Percentiles rank a stretch among this genome's conserved stretches.
Evolutionary conservation across 2,329 filamentous ascomycete genomes (phyloP).

Genomic region (Fonsecaea erecta): DNA sequence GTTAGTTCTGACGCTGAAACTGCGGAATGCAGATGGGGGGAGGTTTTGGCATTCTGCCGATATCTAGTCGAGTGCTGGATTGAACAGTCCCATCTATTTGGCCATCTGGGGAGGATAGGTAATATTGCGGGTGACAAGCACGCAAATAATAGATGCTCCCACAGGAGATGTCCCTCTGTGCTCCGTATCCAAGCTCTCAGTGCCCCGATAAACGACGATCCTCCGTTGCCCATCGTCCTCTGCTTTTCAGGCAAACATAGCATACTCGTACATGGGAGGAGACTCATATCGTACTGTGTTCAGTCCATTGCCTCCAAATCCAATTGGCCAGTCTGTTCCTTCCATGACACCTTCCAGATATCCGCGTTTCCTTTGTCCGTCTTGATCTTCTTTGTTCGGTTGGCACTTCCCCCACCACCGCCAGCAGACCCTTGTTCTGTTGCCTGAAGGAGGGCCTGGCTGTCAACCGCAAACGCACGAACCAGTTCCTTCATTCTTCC

Average conservation of each 20-base stretch:
- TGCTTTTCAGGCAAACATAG: not conserved
- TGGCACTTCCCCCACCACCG: not conserved
- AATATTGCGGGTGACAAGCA: not conserved
- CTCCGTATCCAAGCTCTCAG: not conserved
- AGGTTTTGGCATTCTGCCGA: no score
- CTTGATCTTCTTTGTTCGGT: slow-evolving; percentile 23
- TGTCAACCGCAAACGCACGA: slow-evolving; percentile 74
- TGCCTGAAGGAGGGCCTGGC: slow-evolving; percentile 68
- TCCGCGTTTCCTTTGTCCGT: slow-evolving; percentile 30
- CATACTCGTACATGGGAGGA: not conserved
- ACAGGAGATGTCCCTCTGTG: not conserved
- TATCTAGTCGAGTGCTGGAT: no score
- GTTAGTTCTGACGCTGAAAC: not conserved
- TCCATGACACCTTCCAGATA: slow-evolving; percentile 31
- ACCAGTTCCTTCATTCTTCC: slow-evolving; percentile 76
- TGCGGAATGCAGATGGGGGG: not conserved
- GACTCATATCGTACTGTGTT: not conserved
- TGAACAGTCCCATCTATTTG: no score
- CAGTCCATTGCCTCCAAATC: slow-evolving; percentile 34
- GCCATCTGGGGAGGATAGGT: not conserved
- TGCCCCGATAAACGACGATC: not conserved
- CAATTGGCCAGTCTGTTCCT: slow-evolving; percentile 15
- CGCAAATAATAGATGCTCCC: not conserved
- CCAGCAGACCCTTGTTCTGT: slow-evolving; percentile 43
- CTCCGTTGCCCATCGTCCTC: not conserved